Percentiles rank a stretch among this genome's conserved stretches.
phyloP scores from a whole-genome alignment of 352 stramenopile species.

The Pythium volutum region DNA sequence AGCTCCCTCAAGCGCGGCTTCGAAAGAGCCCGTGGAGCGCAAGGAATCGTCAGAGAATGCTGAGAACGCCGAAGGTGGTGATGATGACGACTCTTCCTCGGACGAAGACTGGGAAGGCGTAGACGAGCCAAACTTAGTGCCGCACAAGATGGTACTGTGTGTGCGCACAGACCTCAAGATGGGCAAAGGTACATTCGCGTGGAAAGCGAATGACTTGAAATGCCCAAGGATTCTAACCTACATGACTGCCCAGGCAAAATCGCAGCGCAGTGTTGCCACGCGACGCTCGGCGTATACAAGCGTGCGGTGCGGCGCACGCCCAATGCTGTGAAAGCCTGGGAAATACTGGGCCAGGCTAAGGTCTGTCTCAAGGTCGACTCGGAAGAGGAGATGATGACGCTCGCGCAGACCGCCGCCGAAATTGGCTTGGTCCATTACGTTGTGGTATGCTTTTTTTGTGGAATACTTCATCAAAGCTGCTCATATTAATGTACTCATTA shows the following conservation, averaged over 20 bases:
- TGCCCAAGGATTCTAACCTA: neutral
- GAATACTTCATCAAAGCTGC: neutral
- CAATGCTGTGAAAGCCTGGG: constrained; percentile 66
- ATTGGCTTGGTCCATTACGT: constrained; percentile 76
- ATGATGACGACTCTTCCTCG: constrained; percentile 30
- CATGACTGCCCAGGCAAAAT: constrained; percentile 58
- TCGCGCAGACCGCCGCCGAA: constrained; percentile 61
- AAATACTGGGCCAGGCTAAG: constrained; percentile 84
- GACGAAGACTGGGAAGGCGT: constrained; percentile 64
- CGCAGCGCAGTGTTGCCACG: constrained; percentile 85
- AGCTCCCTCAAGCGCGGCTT: neutral
- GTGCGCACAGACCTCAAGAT: constrained; percentile 95
- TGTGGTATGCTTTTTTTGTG: constrained; percentile 43
- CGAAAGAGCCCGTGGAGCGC: constrained; percentile 7
- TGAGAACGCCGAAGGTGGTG: neutral
- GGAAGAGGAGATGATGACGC: constrained; percentile 73
- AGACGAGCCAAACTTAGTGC: constrained; percentile 54
- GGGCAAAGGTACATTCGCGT: constrained; percentile 83
- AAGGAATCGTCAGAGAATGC: constrained; percentile 7
- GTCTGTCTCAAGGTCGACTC: constrained; percentile 85
- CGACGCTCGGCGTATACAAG: constrained; percentile 94
- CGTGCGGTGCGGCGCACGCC: constrained; percentile 79
- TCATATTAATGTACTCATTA: neutral
- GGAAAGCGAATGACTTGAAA: neutral
- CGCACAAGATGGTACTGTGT: constrained; percentile 94